Percentiles rank a stretch among this genome's conserved stretches.
phyloP scores from a whole-genome alignment of 352 stramenopile genomes.

The Thraustotheca clavata region DNA sequence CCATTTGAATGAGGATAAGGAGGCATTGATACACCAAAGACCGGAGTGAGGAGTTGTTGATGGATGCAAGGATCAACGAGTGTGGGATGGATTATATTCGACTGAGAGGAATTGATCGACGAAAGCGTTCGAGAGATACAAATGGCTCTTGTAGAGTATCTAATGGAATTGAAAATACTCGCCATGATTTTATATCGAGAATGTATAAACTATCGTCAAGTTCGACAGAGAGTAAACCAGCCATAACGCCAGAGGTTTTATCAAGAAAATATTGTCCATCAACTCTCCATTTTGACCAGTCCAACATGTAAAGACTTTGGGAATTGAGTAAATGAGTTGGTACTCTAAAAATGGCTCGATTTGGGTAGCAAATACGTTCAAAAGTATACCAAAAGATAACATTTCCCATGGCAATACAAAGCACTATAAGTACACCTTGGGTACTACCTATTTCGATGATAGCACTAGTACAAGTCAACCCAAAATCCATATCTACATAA shows the following conservation, averaged over 20 bases:
- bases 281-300: not conserved
- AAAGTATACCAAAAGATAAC: slow-evolving; percentile 1
- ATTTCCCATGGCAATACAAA: not conserved
- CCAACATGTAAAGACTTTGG: not conserved
- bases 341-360: not conserved
- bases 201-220: not conserved
- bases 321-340: not conserved
- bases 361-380: not conserved
- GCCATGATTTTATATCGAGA: slow-evolving; percentile 10
- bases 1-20: no score
- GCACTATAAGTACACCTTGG: not conserved
- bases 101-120: not conserved
- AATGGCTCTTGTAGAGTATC: not conserved
- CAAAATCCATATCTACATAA: not conserved
- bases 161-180: not conserved
- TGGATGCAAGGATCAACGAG: no score
- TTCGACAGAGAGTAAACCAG: not conserved
- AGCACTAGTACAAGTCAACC: not conserved
- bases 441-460: not conserved
- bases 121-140: not conserved
- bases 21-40: no score
- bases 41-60: no score
- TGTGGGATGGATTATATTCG: not conserved
- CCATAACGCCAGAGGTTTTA: not conserved
- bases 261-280: not conserved